phyloP scores from a whole-genome alignment of 306 rosid genomes.

The Trifolium pratense region DNA sequence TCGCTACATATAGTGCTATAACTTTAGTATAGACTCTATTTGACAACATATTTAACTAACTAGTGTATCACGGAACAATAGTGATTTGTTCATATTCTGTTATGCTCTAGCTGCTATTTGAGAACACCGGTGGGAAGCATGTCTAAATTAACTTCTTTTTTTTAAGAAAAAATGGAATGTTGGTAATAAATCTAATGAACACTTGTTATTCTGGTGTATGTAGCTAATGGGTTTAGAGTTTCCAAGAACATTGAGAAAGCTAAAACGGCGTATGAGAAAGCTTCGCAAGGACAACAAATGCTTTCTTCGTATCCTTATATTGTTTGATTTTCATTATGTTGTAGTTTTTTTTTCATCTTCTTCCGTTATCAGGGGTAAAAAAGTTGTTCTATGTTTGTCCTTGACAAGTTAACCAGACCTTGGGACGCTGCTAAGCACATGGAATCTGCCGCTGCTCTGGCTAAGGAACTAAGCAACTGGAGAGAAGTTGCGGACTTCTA shows the following conservation, averaged over 20 bases:
- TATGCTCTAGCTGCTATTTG: background rate
- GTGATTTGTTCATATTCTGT: background rate
- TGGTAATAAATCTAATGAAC: constrained; percentile 3
- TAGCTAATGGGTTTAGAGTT: constrained; percentile 81
- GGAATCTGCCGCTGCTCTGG: constrained; percentile 94
- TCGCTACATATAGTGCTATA: background rate
- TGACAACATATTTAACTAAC: background rate
- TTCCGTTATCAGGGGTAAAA: background rate
- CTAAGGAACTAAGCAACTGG: constrained; percentile 82
- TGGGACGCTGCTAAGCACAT: constrained; percentile 99
- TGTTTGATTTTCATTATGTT: constrained; percentile 2
- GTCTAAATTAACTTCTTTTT: background rate
- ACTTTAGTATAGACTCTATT: background rate
- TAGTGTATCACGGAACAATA: background rate
- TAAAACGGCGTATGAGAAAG: constrained; percentile 83
- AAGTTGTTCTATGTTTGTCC: constrained; percentile 37
- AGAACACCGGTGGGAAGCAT: background rate
- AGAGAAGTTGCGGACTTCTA: constrained; percentile 84
- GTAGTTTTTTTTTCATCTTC: background rate
- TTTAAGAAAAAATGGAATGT: background rate
- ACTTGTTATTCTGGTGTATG: constrained; percentile 48
- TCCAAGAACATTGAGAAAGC: constrained; percentile 83
- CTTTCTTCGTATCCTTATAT: constrained; percentile 92
- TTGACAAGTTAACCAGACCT: constrained; percentile 69
- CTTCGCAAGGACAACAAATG: constrained; percentile 96